A percentile compares a stretch with the other conserved stretches of the same genome.
phyloP scores from a whole-genome alignment of 352 stramenopile species.

The Pythium myriotylum region DNA sequence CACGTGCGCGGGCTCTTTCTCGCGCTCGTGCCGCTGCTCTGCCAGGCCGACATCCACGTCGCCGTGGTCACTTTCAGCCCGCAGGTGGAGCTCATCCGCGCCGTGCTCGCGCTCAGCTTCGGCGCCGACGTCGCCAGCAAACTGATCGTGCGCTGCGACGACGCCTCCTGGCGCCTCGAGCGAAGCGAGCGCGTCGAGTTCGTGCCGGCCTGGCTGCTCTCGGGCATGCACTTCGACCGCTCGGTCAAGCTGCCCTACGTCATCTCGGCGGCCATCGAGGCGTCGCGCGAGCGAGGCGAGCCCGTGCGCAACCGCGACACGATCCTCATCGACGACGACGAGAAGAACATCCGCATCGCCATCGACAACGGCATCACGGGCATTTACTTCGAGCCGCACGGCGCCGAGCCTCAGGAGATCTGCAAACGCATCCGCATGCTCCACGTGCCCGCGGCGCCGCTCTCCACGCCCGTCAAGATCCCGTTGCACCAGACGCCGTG shows the following conservation, averaged over 20 bases:
- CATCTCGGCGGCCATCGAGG: conserved; percentile 63
- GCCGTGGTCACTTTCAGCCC: conserved; percentile 85
- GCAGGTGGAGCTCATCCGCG: conserved; percentile 61
- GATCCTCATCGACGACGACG: conserved; percentile 81
- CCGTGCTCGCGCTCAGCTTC: conserved; percentile 68
- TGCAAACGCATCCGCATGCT: conserved; percentile 46
- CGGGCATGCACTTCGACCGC: conserved; percentile 58
- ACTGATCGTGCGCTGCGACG: conserved; percentile 70
- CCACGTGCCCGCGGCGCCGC: conserved; percentile 18
- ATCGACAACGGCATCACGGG: conserved; percentile 74
- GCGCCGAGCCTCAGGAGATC: conserved; percentile 39
- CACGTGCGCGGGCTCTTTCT: conserved; percentile 73
- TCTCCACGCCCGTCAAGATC: conserved; percentile 14
- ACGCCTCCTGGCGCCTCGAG: conserved; percentile 58
- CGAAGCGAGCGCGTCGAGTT: conserved; percentile 51
- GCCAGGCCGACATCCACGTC: conserved; percentile 44
- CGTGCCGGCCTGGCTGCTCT: conserved; percentile 55
- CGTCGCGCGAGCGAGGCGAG: conserved; percentile 29
- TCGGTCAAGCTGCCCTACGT: conserved; percentile 78
- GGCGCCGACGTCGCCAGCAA: conserved; percentile 24
- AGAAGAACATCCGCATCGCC: conserved; percentile 71
- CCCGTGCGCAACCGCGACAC: conserved; percentile 64
- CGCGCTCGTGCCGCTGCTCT: conserved; percentile 54
- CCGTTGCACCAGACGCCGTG: conserved; percentile 16
- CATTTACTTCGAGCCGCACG: conserved; percentile 69